Conservation (phyloP, 2,329 filamentous ascomycete species). For the Botrytis sinoallii region DNA sequence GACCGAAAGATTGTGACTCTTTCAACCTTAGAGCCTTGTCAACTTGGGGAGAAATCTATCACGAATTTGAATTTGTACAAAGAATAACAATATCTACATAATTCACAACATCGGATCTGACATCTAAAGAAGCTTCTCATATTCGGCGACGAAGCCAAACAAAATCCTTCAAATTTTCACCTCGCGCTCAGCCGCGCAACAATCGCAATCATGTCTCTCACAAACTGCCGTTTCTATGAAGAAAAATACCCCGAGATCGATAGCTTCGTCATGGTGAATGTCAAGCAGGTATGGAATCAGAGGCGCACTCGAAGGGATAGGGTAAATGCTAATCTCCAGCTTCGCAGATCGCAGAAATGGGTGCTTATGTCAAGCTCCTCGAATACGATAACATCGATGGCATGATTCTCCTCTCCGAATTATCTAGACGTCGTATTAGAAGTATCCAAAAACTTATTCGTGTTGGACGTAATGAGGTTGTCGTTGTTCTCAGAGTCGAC, state of each 20-base stretch:
- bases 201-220: conserved; percentile 80
- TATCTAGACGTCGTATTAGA: conserved; percentile 96
- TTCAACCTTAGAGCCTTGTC: neutral
- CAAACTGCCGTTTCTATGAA: conserved; percentile 96
- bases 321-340: conserved; percentile 18
- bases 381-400: conserved; percentile 99
- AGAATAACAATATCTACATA: conserved; percentile 1
- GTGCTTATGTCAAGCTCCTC: conserved; percentile 97
- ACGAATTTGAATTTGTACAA: conserved; percentile 15
- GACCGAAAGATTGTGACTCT: conserved; percentile 18
- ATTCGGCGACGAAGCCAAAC: conserved; percentile 16
- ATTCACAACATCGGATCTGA: neutral
- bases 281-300: conserved; percentile 73
- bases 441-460: conserved; percentile 99
- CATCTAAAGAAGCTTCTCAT: neutral
- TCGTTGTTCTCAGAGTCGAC: conserved; percentile 96
- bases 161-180: conserved; percentile 8
- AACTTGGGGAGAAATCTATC: conserved; percentile 7
- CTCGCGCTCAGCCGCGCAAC: conserved; percentile 27
- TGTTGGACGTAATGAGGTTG: conserved; percentile 96
- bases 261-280: conserved; percentile 99
- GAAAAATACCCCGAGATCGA: conserved; percentile 98
- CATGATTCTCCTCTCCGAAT: conserved; percentile 98
- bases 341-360: conserved; percentile 93
- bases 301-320: neutral